Conservation (phyloP, 768 basidiomycete genomes). For the Scleroderma citrinum region DNA sequence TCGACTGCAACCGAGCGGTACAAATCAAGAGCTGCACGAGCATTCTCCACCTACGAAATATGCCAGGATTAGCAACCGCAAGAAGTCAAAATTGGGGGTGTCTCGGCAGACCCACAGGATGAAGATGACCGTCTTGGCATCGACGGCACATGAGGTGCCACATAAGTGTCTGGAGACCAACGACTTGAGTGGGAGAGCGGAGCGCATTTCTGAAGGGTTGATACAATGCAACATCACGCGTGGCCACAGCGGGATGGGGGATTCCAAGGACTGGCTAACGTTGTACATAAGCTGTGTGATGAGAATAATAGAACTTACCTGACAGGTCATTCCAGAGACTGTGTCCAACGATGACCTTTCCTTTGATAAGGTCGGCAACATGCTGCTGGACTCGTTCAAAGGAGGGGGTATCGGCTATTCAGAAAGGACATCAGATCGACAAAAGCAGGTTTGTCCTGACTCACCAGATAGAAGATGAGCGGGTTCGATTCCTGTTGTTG, state of each 20-base stretch:
- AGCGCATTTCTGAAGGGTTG: conserved; percentile 73
- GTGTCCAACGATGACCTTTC: conserved; percentile 71
- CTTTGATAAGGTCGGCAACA: conserved; percentile 60
- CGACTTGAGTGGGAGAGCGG: conserved; percentile 55
- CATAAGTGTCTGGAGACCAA: conserved; percentile 73
- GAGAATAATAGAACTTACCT: conserved; percentile 36
- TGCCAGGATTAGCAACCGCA: conserved; percentile 9
- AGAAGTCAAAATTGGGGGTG: background rate
- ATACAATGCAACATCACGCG: conserved; percentile 78
- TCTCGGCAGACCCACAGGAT: conserved; percentile 51
- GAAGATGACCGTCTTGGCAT: conserved; percentile 64
- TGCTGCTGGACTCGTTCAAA: conserved; percentile 63
- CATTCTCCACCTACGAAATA: conserved; percentile 62
- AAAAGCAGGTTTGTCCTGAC: conserved; percentile 8
- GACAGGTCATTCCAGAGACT: conserved; percentile 77
- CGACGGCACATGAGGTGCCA: conserved; percentile 80
- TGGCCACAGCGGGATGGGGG: conserved; percentile 70
- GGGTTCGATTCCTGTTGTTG: conserved; percentile 50
- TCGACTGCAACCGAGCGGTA: conserved; percentile 52
- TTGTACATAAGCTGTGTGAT: conserved; percentile 4
- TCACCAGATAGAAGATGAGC: conserved; percentile 36
- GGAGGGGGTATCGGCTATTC: conserved; percentile 34
- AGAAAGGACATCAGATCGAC: background rate
- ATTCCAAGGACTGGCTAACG: conserved; percentile 61
- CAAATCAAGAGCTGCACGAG: conserved; percentile 50